A percentile compares a stretch with the other conserved stretches of the same genome.
Evolutionary conservation across 805 yeast species (phyloP).

Genomic region (Candida ortonii): DNA sequence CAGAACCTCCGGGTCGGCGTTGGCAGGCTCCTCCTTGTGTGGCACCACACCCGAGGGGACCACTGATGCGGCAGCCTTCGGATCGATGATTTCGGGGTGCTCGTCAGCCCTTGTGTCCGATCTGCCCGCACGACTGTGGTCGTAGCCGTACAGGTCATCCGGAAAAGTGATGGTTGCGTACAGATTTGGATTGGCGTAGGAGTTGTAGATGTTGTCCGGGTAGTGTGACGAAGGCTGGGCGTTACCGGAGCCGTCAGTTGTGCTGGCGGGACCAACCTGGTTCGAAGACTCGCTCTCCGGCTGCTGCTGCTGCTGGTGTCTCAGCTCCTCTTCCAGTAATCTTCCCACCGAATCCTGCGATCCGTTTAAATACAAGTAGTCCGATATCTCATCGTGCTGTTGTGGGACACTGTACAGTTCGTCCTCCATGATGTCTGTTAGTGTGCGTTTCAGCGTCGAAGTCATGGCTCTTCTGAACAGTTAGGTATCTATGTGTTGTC

Average conservation of each 20-base stretch:
- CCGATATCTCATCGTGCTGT: constrained; percentile 24
- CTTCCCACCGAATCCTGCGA: constrained; percentile 27
- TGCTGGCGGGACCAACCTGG: too few species aligned
- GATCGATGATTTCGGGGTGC: constrained; percentile 13
- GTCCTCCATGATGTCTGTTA: constrained; percentile 34
- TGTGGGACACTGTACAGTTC: constrained; percentile 27
- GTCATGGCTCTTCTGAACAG: too few species aligned
- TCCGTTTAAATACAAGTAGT: constrained; percentile 24
- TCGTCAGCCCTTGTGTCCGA: neutral
- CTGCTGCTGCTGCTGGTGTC: constrained; percentile 2
- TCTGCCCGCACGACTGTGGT: constrained; percentile 5
- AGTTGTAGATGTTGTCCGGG: constrained; percentile 24
- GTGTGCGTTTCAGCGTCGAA: constrained; percentile 30
- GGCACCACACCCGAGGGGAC: constrained; percentile 5
- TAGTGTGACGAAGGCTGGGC: too few species aligned
- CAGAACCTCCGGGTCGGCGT: constrained; percentile 26
- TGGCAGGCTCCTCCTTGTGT: constrained; percentile 1
- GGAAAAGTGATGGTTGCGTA: constrained; percentile 26
- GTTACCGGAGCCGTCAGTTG: constrained; percentile 1
- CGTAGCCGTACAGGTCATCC: constrained; percentile 24
- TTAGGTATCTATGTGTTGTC: too few species aligned
- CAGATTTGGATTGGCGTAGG: constrained; percentile 30
- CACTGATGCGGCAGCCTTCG: constrained; percentile 12
- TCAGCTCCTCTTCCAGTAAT: constrained; percentile 12
- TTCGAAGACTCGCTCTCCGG: too few species aligned